phyloP scores from a whole-genome alignment of 371 early-diverging fungal genomes.

The Parasitella parasitica region DNA sequence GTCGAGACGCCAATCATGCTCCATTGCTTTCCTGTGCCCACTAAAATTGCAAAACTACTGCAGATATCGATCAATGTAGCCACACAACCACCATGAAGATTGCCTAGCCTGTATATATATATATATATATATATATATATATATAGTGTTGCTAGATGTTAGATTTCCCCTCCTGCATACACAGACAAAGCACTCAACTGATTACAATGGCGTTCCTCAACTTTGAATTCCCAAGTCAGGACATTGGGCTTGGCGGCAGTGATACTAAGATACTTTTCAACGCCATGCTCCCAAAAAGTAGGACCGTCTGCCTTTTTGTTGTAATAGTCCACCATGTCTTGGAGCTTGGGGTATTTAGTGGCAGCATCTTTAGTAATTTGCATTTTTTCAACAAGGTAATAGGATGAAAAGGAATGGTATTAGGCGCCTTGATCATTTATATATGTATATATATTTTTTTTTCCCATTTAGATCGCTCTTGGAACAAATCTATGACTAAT shows the following conservation, averaged over 20 bases:
- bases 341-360: slow-evolving; percentile 11
- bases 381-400: too few relatives aligned
- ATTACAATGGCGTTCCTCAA: slow-evolving; percentile 34
- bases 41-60: slow-evolving; percentile 36
- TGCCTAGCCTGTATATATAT: slow-evolving; percentile 19
- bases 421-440: neutral
- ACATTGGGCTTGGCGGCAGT: slow-evolving; percentile 20
- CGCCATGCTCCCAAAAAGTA: slow-evolving; percentile 9
- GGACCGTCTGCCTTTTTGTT: neutral
- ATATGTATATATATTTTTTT: too few relatives aligned
- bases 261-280: neutral
- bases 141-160: too few relatives aligned
- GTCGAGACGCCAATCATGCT: slow-evolving; percentile 38
- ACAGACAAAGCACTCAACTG: too few relatives aligned
- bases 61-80: slow-evolving; percentile 51
- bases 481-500: too few relatives aligned
- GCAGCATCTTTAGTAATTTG: slow-evolving; percentile 6
- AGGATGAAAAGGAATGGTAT: neutral
- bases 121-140: too few relatives aligned
- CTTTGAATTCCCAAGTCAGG: slow-evolving; percentile 37
- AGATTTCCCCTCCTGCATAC: too few relatives aligned
- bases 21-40: slow-evolving; percentile 29
- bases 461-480: too few relatives aligned
- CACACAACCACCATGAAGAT: slow-evolving; percentile 46
- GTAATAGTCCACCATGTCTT: neutral